Evolutionary conservation across 495 filamentous ascomycete genomes (phyloP), one percentile per base, ranked within the genome.

Genomic region (Aspergillus sparsus): DNA sequence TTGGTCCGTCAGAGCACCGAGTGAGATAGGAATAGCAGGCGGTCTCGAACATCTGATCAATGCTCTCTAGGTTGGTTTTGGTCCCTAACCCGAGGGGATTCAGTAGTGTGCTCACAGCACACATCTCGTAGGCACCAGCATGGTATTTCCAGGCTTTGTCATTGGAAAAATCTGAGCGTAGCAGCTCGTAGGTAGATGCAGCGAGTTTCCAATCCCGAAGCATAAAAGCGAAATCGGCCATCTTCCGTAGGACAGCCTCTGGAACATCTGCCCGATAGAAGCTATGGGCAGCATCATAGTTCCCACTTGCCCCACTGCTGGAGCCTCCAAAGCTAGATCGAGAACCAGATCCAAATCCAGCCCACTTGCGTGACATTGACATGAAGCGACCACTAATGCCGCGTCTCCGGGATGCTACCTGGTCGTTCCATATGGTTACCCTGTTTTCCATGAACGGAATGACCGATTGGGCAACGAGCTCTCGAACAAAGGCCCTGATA

Each of bases 131-230:
- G 12, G 90, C 88, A 0, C 89, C 92, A 0, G 95, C 94, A 69
- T 97, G 91, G 63, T 97, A 92, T 65, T 82, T 89, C 94, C 95
- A 98, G 1, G 94, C 94, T 72, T 97, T 97, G 70, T 98, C 93
- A 68, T 93, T 93, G 58, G 84, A 86, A 67, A 91, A 98, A 67
- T 98, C 94, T 7, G 86, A 80, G 35, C 90, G 83, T 4, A 98
- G 79, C 13, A 98, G 80, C 16, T 98, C 94, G 71, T 97, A 98
- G 0, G 89, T 93, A 8, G 85, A 89, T 63, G 92, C 84, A 46
- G 94, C 88, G n/a, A 98, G 77, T 69, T 93, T 96, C 84, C 86
- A 98, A 71, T 98, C 94, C 27, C 94, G 85, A 21, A 98, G 82
- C 89, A 98, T 95, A 65, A 98, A 95, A 6, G 92, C 87, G 73